phyloP scores from a whole-genome alignment of 1,284 basidiomycete species.

The Melampsora occidentalis region DNA sequence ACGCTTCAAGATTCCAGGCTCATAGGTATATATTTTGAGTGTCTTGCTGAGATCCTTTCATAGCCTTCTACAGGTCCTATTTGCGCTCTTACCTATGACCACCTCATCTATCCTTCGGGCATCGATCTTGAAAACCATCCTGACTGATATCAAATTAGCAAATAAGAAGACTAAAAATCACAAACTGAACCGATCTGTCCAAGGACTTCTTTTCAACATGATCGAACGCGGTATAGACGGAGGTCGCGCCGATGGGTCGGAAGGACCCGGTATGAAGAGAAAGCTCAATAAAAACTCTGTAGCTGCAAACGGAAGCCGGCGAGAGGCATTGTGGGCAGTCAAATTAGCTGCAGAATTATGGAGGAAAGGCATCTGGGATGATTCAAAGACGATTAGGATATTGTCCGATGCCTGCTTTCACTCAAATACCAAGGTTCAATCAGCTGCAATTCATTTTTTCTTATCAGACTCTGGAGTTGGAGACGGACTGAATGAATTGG shows the following conservation, averaged over 20 bases:
- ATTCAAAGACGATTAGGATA: slow-evolving; percentile 90
- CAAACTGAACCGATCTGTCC: slow-evolving; percentile 92
- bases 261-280: slow-evolving; percentile 55
- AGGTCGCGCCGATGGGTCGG: slow-evolving; percentile 67
- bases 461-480: slow-evolving; percentile 65
- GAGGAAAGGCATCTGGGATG: slow-evolving; percentile 90
- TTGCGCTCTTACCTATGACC: slow-evolving; percentile 87
- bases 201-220: slow-evolving; percentile 94
- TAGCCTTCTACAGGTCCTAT: slow-evolving; percentile 83
- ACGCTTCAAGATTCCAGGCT: background rate
- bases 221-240: slow-evolving; percentile 83
- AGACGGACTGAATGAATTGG: slow-evolving; percentile 60
- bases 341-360: slow-evolving; percentile 91
- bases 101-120: slow-evolving; percentile 77
- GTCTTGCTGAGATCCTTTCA: slow-evolving; percentile 20
- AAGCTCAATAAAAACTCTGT: slow-evolving; percentile 49
- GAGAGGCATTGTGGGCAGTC: slow-evolving; percentile 97
- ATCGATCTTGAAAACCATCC: slow-evolving; percentile 88
- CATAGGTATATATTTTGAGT: background rate
- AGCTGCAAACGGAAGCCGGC: slow-evolving; percentile 59
- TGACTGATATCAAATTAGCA: slow-evolving; percentile 90
- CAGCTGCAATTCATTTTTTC: slow-evolving; percentile 95
- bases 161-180: slow-evolving; percentile 88
- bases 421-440: slow-evolving; percentile 90
- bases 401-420: slow-evolving; percentile 89